These are phyloP conservation scores for Mayamaea pseudoterrestris DNA, from an alignment of 108 stramenopile genomes.

Conservation along the genomic window DNA sequence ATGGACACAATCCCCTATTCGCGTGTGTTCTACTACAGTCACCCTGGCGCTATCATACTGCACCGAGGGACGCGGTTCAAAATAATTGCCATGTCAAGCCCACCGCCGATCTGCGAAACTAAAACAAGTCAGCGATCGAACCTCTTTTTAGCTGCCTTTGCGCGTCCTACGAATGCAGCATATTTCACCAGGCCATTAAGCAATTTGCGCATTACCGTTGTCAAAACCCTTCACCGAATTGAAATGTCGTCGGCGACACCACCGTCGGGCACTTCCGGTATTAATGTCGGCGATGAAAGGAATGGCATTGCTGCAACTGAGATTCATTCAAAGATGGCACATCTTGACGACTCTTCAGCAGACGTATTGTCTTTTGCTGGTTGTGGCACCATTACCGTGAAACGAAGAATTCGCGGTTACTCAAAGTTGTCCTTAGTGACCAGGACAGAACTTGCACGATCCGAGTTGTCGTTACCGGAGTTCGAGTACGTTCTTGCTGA, in stretches of 20 bases:
- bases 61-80: constrained; percentile 62
- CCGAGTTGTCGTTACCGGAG: constrained; percentile 75
- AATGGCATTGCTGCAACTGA: too few relatives aligned
- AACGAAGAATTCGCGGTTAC: constrained; percentile 72
- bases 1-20: constrained; percentile 73
- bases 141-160: constrained; percentile 46
- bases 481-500: too few relatives aligned
- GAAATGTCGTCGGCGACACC: too few relatives aligned
- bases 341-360: background rate
- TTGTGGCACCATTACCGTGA: constrained; percentile 60
- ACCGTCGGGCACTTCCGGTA: too few relatives aligned
- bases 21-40: constrained; percentile 73
- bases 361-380: constrained; percentile 61
- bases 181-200: constrained; percentile 69
- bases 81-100: constrained; percentile 63
- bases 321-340: background rate
- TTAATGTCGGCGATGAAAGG: too few relatives aligned
- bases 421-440: constrained; percentile 61
- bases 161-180: constrained; percentile 41
- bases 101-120: constrained; percentile 39
- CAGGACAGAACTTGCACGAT: constrained; percentile 52
- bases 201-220: constrained; percentile 55
- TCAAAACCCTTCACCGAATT: constrained; percentile 60
- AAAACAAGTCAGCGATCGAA: constrained; percentile 23
- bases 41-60: constrained; percentile 79